Evolutionary conservation across 179 eudicot species (phyloP), one percentile per base, ranked within the genome.

Genomic region (Corrigiola litoralis): DNA sequence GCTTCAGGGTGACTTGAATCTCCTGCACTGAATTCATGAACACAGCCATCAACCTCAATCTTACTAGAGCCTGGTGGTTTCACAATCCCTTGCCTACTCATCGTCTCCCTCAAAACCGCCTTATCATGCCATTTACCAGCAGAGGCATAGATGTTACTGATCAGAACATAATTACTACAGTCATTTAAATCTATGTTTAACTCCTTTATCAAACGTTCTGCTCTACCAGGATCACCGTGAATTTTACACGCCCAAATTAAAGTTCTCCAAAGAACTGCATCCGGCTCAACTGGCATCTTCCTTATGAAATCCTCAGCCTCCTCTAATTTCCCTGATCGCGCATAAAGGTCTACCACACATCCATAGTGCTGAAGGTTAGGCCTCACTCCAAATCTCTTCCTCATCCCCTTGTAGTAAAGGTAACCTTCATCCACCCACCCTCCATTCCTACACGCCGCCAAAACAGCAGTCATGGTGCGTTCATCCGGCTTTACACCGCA

Each of bases 311-410:
- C 75, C 51, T 83, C 80, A 2, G 87, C 87, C 60, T 80, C 82
- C 24, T 72, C 36, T 23, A 83, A 65, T 27, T 40, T 48, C 23
- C 87, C 87, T 27, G 87, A 68, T 48, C 80, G 79, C 21, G 80
- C 81, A 64, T 75, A 77, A n/a, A 83, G 70, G 55, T 80, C 87
- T 0, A 83, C 84, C 45, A 83, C 58, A 44, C 87, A 83, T 29
- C 87, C 84, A 62, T 78, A 70, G 59, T 83, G 84, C 20, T 80
- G 80, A 51, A 83, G 75, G 24, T 74, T 73, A 16, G 84, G 84
- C 40, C 37, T 65, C 17, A 83, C 38, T 33, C 81, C 73, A 41
- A 72, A 70, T 33, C 47, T 66, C 53, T 23, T 46, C 21, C 20
- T 64, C 78, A 82, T 80, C 18, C 41, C 72, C 14, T 60, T 24